Evolutionary conservation across 2,329 filamentous ascomycete species (phyloP), one percentile per base, ranked within the genome.

Genomic region (Ophiostoma tasmaniense): DNA sequence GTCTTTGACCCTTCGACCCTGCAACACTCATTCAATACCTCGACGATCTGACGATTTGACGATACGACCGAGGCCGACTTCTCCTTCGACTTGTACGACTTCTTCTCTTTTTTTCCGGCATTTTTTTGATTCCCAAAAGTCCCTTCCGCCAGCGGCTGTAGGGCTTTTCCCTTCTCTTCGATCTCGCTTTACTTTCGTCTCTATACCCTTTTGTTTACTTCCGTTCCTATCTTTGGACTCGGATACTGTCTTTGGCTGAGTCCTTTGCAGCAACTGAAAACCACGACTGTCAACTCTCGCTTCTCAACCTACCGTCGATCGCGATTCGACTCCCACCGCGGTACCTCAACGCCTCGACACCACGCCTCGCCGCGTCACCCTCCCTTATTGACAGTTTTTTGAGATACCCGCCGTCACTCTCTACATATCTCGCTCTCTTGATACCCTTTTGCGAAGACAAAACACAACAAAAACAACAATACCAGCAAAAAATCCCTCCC

Each of bases 371-470:
- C 11, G 33, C 33, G 55, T 30, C 55, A 33, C 11, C 22, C 61
- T 13, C 25, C 30, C 67, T 28, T 67, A 65, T 35, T 52, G 65
- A 35, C 30, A 17, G 61, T 61, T 39, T 65, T 37, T 37, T 25
- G 39, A 68, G 67, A 68, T 68, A 68, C 67, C 66, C 66, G n/a
- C 22, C 55, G 55, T 67, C 45, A 10, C 28, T 37, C 8, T 33
- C 25, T 17, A 35, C 28, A 11, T 2, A 17, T 13, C 39, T 1
- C 39, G 14, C 39, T 42, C 39, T 17, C 17, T 17, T n/a, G 42
- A 35, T 17, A 55, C 50, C 37, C 35, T 39, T 64, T 73, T 71
- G 33, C 45, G 10, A 37, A 66, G 42, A 25, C 22, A 13, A 62
- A 20, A 62, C 35, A 3, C n/a, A 62, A 7, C 30, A 62, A 17